Conservation (phyloP, 768 basidiomycete species). For the Pisolithus sp. region DNA sequence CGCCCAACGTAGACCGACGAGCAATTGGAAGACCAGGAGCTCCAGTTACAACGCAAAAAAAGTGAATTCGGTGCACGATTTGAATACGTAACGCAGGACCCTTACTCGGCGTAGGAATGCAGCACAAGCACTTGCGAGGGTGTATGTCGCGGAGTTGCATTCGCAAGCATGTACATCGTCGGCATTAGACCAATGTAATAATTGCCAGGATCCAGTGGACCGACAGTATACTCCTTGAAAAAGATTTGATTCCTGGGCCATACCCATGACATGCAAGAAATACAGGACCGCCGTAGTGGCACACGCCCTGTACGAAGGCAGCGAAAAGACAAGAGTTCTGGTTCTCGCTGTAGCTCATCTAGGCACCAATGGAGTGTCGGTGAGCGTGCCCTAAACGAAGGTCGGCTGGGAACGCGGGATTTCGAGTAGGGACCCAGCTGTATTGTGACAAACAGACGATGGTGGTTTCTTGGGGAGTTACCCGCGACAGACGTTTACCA, state of each 20-base stretch:
- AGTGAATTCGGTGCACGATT: constrained; percentile 2
- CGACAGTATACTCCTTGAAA: constrained; percentile 31
- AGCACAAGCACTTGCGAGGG: constrained; percentile 50
- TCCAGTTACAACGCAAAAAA: constrained; percentile 44
- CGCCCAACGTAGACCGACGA: constrained; percentile 27
- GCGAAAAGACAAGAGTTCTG: too few species aligned
- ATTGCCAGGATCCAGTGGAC: constrained; percentile 29
- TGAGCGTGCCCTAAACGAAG: background rate
- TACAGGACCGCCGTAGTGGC: constrained; percentile 37
- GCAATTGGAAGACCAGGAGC: constrained; percentile 44
- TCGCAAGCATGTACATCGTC: constrained; percentile 33
- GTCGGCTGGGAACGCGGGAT: too few species aligned
- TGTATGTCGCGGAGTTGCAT: constrained; percentile 53
- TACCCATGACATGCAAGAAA: too few species aligned
- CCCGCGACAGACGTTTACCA: too few species aligned
- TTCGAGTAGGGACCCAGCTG: too few species aligned
- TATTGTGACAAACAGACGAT: too few species aligned
- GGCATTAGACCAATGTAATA: constrained; percentile 25
- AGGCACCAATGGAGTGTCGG: too few species aligned
- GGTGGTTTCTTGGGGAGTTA: too few species aligned
- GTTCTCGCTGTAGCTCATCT: too few species aligned
- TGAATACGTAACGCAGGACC: background rate
- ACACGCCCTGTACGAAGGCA: constrained; percentile 35
- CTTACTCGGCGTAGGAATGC: constrained; percentile 38
- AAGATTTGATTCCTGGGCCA: too few species aligned